Evolutionary conservation across 1,139 yeast genomes (phyloP).

Genomic region (Magnusiomyces tetraspermus): DNA sequence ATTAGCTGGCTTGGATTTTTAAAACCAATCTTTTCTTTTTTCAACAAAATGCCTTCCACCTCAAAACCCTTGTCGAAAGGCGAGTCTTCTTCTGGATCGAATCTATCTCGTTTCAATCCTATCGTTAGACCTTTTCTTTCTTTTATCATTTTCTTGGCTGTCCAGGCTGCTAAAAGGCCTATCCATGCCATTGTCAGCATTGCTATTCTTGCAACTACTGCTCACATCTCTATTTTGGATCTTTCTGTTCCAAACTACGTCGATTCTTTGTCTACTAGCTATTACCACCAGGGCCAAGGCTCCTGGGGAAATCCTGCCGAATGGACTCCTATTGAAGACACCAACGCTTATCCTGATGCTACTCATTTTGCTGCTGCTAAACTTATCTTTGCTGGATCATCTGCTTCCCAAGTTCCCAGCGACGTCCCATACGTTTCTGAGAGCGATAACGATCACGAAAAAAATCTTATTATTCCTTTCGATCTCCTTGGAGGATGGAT

Average conservation of each 20-base stretch:
- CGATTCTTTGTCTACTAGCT: slow-evolving; percentile 22
- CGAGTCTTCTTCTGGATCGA: too few relatives aligned
- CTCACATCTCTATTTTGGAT: slow-evolving; percentile 74
- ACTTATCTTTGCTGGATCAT: slow-evolving; percentile 21
- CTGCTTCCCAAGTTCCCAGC: slow-evolving; percentile 14
- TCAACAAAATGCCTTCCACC: too few relatives aligned
- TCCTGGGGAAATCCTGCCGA: slow-evolving; percentile 17
- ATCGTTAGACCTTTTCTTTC: slow-evolving; percentile 12
- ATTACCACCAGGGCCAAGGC: slow-evolving; percentile 19
- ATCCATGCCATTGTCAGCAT: slow-evolving; percentile 76
- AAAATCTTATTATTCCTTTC: slow-evolving; percentile 38
- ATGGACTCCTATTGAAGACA: slow-evolving; percentile 26
- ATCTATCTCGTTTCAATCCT: too few relatives aligned
- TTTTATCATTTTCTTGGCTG: slow-evolving; percentile 37
- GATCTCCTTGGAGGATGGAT: slow-evolving; percentile 31
- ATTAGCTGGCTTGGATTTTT: too few relatives aligned
- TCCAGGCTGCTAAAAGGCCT: slow-evolving; percentile 70
- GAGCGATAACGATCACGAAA: slow-evolving; percentile 35
- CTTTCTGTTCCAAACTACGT: slow-evolving; percentile 48
- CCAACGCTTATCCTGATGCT: slow-evolving; percentile 33
- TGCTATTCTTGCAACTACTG: slow-evolving; percentile 67
- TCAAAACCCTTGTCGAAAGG: too few relatives aligned
- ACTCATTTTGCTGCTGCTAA: slow-evolving; percentile 21
- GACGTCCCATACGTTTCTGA: slow-evolving; percentile 15
- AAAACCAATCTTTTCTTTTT: too few relatives aligned